These are phyloP conservation scores for Verticillium tricorpus DNA, from an alignment of 2,329 filamentous ascomycete species.

Conservation along the genomic window DNA sequence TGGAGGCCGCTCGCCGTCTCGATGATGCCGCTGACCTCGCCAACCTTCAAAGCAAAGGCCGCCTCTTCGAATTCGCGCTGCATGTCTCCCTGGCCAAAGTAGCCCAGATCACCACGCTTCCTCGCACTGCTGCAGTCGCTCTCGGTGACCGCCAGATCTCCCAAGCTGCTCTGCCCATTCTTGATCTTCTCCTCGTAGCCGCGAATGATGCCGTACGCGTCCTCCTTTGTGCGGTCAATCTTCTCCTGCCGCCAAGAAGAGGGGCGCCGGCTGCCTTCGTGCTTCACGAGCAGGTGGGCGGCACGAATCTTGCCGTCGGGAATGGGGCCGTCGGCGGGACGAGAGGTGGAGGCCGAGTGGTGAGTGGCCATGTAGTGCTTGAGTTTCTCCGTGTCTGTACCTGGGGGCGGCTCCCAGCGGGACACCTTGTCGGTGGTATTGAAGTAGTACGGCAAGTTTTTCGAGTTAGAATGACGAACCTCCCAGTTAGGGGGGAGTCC, in stretches of 20 bases:
- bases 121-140: constrained; percentile 94
- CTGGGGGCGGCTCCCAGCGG: constrained; percentile 87
- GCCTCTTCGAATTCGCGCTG: constrained; percentile 98
- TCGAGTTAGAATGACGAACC: constrained; percentile 95
- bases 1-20: constrained; percentile 93
- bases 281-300: constrained; percentile 91
- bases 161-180: constrained; percentile 62
- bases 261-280: constrained; percentile 79
- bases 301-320: constrained; percentile 83
- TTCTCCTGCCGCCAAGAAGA: constrained; percentile 83
- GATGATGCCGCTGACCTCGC: constrained; percentile 80
- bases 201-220: constrained; percentile 74
- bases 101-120: constrained; percentile 91
- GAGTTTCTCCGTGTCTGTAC: constrained; percentile 85
- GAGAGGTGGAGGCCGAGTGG: constrained; percentile 58
- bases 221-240: constrained; percentile 84
- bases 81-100: constrained; percentile 94
- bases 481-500: constrained; percentile 88
- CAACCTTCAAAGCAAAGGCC: constrained; percentile 82
- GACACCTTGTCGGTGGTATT: constrained; percentile 82
- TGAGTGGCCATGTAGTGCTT: constrained; percentile 91
- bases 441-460: constrained; percentile 99
- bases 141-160: constrained; percentile 81
- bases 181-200: constrained; percentile 73
- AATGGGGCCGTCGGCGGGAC: constrained; percentile 26